Percentiles rank a stretch among this genome's conserved stretches.
Conservation (phyloP, 2,329 filamentous ascomycete genomes). For the Alternaria alternata region DNA sequence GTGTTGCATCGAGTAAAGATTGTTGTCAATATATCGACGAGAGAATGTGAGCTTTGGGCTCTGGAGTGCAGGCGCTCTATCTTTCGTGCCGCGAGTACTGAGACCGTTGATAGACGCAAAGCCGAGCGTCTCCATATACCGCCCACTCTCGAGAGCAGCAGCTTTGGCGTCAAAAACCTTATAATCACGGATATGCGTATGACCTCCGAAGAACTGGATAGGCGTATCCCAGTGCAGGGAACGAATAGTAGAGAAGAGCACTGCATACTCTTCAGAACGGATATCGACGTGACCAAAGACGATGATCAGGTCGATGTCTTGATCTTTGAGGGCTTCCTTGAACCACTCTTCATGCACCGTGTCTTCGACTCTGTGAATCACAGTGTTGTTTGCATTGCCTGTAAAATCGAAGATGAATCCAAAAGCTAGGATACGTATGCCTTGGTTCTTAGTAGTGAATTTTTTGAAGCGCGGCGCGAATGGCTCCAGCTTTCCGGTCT, state of each 20-base stretch:
- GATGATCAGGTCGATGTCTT: conserved; percentile 83
- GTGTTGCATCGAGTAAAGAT: conserved; percentile 81
- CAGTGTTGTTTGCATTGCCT: conserved; percentile 87
- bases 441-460: conserved; percentile 90
- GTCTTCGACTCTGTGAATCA: conserved; percentile 80
- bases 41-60: conserved; percentile 65
- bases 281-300: conserved; percentile 87
- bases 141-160: conserved; percentile 82
- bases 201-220: conserved; percentile 91
- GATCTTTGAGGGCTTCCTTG: conserved; percentile 78
- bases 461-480: conserved; percentile 85
- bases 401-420: conserved; percentile 96
- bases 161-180: conserved; percentile 79
- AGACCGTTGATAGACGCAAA: conserved; percentile 86
- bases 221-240: conserved; percentile 79
- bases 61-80: conserved; percentile 23
- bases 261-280: conserved; percentile 78
- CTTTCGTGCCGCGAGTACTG: conserved; percentile 51
- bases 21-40: conserved; percentile 92
- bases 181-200: conserved; percentile 88
- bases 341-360: conserved; percentile 90
- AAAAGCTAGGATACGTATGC: conserved; percentile 83
- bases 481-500: conserved; percentile 74
- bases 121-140: conserved; percentile 94
- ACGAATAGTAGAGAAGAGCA: conserved; percentile 81